Evolutionary conservation across 345 rosid genomes (phyloP).

Genomic region (Psidium guajava): DNA sequence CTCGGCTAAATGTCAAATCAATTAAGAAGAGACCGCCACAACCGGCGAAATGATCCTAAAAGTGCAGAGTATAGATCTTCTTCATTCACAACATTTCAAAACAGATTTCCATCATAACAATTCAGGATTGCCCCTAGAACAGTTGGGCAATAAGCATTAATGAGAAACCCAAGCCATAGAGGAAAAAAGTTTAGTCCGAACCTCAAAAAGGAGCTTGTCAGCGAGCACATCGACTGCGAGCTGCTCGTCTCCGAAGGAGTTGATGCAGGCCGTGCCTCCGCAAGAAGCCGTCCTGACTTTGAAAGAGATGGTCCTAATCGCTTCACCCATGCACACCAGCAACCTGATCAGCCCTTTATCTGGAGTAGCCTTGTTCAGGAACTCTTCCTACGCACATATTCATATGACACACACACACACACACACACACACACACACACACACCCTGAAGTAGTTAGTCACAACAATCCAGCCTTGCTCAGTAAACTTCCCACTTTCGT

Average conservation of each 20-base stretch:
- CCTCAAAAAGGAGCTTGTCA: conserved; percentile 90
- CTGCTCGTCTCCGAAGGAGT: conserved; percentile 92
- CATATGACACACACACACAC: too few relatives aligned
- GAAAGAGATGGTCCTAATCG: conserved; percentile 75
- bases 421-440: too few relatives aligned
- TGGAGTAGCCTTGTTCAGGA: conserved; percentile 65
- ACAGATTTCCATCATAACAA: neutral
- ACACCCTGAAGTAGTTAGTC: neutral
- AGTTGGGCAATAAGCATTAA: neutral
- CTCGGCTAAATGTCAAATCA: neutral
- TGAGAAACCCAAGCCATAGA: neutral
- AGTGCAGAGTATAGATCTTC: neutral
- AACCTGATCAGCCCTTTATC: conserved; percentile 73
- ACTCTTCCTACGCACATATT: too few relatives aligned
- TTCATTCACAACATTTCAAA: neutral
- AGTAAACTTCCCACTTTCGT: neutral
- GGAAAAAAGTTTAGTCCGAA: neutral
- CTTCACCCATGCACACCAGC: conserved; percentile 93
- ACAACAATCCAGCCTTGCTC: neutral
- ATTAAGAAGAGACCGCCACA: neutral
- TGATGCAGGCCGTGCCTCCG: conserved; percentile 92
- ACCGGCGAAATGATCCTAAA: neutral
- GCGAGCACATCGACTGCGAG: conserved; percentile 98
- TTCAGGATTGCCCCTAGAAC: neutral
- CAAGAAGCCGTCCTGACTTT: conserved; percentile 98